Base-by-base conservation (phyloP, 768 basidiomycete species). In the Russula sp. region DNA sequence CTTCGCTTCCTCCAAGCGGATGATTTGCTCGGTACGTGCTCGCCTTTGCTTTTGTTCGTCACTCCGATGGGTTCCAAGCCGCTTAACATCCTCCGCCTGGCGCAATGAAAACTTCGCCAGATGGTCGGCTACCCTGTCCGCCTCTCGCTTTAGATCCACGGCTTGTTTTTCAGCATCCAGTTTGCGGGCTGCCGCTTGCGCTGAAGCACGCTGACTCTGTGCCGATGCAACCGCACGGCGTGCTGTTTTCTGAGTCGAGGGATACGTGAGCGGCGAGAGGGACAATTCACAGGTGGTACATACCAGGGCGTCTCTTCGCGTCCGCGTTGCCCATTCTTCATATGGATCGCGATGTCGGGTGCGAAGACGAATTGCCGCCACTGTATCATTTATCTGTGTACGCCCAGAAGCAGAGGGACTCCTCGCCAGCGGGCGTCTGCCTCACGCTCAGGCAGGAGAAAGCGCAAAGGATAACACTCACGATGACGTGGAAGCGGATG, bases 1-100 rank as follows among this genome's bases (percentile, higher is more conserved):
- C 62, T 83, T 86, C 34, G 84, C 85, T 64, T 88, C 85, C 69
- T 89, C 87, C 3, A 73, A 35, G 68, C 80, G 80, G 64, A 91
- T 90, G 7, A 79, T 83, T 2, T 64, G 70, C 72, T 91, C 87
- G 57, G 89, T 82, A 4, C 84, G 77, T 32, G 82, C 77, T 76
- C 83, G 84, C 42, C 84, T 74, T 55, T 69, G 68, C 50, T 65
- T 73, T 63, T 79, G 77, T 55, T 80, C 75, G 42, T 74, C 73
- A 54, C 78, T 78, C 82, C 82, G 84, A 9, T 68, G 72, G 5
- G 74, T 73, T 50, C 75, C 73, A 40, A 86, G 70, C 54, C 69
- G 71, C 42, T 76, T 73, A 59, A 86, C 79, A 32, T 82, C 80
- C 11, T 72, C 70, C 62, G 81, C 78, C 50, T 80, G 79, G 62